Evolutionary conservation across 805 yeast species (phyloP).

Genomic region (Ascoidea tarda): DNA sequence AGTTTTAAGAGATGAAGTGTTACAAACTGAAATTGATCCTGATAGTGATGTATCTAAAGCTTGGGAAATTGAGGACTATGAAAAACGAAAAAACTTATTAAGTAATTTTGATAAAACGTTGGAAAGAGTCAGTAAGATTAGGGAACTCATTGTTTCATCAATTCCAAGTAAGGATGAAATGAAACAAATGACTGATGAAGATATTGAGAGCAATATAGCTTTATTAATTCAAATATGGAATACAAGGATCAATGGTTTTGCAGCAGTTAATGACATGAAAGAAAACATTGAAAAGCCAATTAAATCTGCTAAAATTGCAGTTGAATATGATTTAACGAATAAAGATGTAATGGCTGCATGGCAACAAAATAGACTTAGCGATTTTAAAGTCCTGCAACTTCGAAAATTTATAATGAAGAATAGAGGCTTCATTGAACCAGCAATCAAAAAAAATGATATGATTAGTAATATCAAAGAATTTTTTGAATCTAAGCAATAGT

Average conservation of each 20-base stretch:
- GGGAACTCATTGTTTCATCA: not conserved
- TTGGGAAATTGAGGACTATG: not conserved
- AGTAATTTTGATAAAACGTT: not conserved
- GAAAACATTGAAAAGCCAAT: not conserved
- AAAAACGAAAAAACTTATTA: not conserved
- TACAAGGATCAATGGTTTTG: no score
- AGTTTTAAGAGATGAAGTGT: constrained; percentile 45
- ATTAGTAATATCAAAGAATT: no score
- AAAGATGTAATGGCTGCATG: not conserved
- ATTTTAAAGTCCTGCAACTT: not conserved
- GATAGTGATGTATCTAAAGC: constrained; percentile 11
- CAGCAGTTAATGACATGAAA: not conserved
- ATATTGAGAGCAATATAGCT: not conserved
- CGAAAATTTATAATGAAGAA: no score
- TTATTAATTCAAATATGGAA: not conserved
- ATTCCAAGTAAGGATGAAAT: not conserved
- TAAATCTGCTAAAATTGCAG: not conserved
- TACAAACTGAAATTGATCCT: constrained; percentile 36
- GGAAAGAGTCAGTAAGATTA: not conserved
- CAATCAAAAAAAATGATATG: not conserved
- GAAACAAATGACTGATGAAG: not conserved
- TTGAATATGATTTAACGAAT: not conserved
- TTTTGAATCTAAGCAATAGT: not conserved
- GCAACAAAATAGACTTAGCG: not conserved
- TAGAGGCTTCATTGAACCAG: not conserved